Percentiles rank a stretch among this genome's conserved stretches.
Evolutionary conservation across 2,329 filamentous ascomycete genomes (phyloP).

Genomic region (Claviceps maximensis): DNA sequence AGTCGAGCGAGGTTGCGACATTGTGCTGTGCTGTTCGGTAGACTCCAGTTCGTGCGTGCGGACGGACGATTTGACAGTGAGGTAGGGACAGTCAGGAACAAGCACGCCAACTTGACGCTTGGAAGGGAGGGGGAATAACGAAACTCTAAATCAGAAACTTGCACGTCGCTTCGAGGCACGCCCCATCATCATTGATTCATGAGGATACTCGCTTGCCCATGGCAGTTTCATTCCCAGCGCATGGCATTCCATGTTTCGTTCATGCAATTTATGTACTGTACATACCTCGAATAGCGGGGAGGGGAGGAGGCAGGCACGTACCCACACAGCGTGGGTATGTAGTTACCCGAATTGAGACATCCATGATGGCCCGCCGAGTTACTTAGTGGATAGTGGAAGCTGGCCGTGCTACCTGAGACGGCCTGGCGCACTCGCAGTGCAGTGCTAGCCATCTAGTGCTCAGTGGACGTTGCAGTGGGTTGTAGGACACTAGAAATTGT

Average conservation of each 20-base stretch:
- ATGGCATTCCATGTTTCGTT: neutral
- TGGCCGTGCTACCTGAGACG: too few relatives aligned
- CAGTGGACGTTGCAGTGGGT: too few relatives aligned
- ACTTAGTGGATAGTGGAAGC: too few relatives aligned
- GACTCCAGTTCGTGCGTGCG: neutral
- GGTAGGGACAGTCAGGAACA: neutral
- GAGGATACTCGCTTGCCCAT: neutral
- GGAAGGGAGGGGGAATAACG: neutral
- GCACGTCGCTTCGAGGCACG: neutral
- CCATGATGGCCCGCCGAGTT: too few relatives aligned
- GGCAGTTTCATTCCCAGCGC: too few relatives aligned
- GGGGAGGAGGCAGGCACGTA: neutral
- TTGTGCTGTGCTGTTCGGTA: neutral
- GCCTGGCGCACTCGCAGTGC: too few relatives aligned
- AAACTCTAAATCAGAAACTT: neutral
- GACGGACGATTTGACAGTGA: neutral
- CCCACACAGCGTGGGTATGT: neutral
- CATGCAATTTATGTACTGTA: too few relatives aligned
- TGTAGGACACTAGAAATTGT: too few relatives aligned
- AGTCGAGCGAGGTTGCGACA: neutral
- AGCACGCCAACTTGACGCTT: neutral
- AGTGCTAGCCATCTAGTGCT: too few relatives aligned
- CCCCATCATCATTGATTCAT: neutral
- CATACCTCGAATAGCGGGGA: neutral
- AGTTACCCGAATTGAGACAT: neutral